Evolutionary conservation across 2,329 filamentous ascomycete genomes (phyloP), one percentile per base, ranked within the genome.

Genomic region (Trichoderma sp.): DNA sequence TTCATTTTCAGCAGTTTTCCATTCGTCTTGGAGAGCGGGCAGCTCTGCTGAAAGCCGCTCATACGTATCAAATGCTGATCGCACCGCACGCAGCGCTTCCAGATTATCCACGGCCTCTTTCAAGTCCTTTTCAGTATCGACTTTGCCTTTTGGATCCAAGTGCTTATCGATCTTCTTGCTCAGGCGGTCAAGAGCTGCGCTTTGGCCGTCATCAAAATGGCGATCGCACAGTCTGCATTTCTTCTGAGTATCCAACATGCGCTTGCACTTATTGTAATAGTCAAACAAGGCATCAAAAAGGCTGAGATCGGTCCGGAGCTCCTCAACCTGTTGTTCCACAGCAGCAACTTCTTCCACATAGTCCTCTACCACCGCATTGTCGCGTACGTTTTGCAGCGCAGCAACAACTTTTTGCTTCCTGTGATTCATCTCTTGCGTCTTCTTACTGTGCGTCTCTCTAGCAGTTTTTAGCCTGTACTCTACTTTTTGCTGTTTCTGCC

Each of bases 161-260:
- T 87, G 84, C 66, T 87, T 85, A 69, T 90, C 85, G 39, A 97
- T 85, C 74, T 89, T 91, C 51, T 87, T 84, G 60, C 89, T 81
- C 70, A 97, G 84, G 64, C 83, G 87, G n/a, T 85, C 89, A 71
- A 86, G 73, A 65, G 78, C 89, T 74, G 86, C 87, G 37, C 80
- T 85, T 73, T 83, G 82, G 74, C 84, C 81, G 75, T 88, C 87
- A 79, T 83, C 81, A 77, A 97, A 94, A 4, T 84, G 79, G 65
- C 93, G 87, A 54, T 87, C 85, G 76, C 95, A 98, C 26, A 96
- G 87, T 39, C 88, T 86, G 77, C 95, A 98, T 55, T 86, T 86
- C 73, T 93, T 91, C 66, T 91, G 87, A 39, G 88, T 83, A 66
- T 91, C 85, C 13, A 92, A 86, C 26, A 84, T 85, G 43, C 87